phyloP scores from a whole-genome alignment of 495 filamentous ascomycete genomes.

The Pyronema omphalodes region DNA sequence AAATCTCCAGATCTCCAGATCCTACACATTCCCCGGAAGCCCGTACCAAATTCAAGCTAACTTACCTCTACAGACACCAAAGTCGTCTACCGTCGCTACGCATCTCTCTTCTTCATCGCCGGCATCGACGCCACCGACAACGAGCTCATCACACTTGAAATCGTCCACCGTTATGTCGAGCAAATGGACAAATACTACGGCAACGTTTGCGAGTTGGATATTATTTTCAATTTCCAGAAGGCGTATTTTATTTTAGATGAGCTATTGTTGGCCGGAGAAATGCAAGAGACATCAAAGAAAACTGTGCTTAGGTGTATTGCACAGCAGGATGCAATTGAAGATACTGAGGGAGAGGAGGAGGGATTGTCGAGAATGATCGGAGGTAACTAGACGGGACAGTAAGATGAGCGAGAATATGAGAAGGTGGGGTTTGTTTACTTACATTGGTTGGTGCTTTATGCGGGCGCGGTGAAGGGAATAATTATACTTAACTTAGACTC shows the following conservation, averaged over 20 bases:
- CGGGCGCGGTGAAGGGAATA: no score
- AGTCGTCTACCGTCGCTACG: slow-evolving; percentile 96
- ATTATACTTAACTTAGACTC: no score
- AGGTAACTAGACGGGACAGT: background rate
- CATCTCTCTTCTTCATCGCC: slow-evolving; percentile 97
- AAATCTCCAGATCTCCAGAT: background rate
- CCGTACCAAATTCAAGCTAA: slow-evolving; percentile 5
- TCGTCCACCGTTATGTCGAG: slow-evolving; percentile 96
- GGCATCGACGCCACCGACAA: slow-evolving; percentile 89
- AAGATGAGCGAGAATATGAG: background rate
- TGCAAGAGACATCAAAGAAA: slow-evolving; percentile 99
- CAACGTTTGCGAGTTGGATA: slow-evolving; percentile 97
- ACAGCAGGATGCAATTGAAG: slow-evolving; percentile 24
- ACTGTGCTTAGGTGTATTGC: slow-evolving; percentile 80
- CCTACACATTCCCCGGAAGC: background rate
- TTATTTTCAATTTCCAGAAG: slow-evolving; percentile 99
- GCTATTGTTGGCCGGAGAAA: slow-evolving; percentile 82
- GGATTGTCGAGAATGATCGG: slow-evolving; percentile 14
- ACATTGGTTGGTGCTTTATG: background rate
- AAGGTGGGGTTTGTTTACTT: background rate
- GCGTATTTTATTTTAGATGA: slow-evolving; percentile 98
- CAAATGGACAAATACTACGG: slow-evolving; percentile 99
- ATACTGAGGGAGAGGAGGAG: slow-evolving; percentile 23
- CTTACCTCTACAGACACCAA: slow-evolving; percentile 55
- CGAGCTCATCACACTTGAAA: slow-evolving; percentile 92